Evolutionary conservation across 2,329 filamentous ascomycete genomes (phyloP).

Genomic region (Nemania sp.): DNA sequence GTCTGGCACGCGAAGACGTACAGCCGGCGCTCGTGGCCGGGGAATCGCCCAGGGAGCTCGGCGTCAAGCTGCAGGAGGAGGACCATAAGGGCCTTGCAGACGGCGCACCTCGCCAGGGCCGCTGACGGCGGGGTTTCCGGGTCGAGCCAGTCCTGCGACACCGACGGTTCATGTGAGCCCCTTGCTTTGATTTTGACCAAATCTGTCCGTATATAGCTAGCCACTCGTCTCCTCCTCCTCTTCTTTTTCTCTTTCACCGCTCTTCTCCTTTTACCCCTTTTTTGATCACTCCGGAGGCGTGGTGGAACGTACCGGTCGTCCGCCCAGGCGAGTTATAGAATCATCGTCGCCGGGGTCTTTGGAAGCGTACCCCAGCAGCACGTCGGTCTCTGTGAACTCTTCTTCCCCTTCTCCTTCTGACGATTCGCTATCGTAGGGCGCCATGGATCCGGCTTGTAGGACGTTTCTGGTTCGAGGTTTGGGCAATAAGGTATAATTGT

Average conservation of each 20-base stretch:
- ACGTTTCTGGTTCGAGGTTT: background rate
- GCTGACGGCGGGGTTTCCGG: constrained; percentile 72
- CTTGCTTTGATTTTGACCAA: background rate
- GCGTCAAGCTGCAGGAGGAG: constrained; percentile 90
- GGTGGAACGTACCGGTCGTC: constrained; percentile 73
- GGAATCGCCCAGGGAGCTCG: constrained; percentile 84
- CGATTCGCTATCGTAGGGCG: constrained; percentile 80
- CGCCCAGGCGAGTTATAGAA: constrained; percentile 84
- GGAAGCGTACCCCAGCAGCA: constrained; percentile 87
- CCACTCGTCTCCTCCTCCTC: too few relatives aligned
- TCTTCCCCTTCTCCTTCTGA: constrained; percentile 71
- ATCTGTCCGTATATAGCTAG: background rate
- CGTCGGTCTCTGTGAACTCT: constrained; percentile 78
- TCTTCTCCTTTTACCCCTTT: background rate
- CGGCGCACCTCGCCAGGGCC: constrained; percentile 79
- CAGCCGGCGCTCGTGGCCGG: constrained; percentile 82
- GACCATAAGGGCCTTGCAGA: constrained; percentile 82
- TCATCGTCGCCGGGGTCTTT: constrained; percentile 80
- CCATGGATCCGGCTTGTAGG: constrained; percentile 31
- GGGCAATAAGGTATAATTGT: background rate
- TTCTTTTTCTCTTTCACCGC: too few relatives aligned
- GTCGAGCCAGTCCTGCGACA: constrained; percentile 82
- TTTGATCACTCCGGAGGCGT: background rate
- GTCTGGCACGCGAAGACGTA: constrained; percentile 84
- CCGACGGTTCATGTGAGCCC: constrained; percentile 27